Evolutionary conservation across 2,329 filamentous ascomycete genomes (phyloP).

Genomic region (Emericellopsis atlantica): DNA sequence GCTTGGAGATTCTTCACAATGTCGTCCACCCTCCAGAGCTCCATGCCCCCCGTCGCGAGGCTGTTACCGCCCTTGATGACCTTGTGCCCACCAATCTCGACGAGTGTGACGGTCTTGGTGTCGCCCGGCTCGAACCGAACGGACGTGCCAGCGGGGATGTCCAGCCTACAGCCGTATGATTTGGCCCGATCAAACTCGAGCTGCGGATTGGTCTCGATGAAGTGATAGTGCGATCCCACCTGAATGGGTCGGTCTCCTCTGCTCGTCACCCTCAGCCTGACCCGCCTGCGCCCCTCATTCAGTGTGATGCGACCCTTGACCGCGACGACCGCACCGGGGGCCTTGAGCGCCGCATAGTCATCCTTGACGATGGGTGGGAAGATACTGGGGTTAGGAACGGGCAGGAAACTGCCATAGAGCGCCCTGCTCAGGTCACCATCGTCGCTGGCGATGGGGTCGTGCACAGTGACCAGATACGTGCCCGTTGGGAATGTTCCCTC

Average conservation of each 20-base stretch:
- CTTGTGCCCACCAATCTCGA: slow-evolving; percentile 73
- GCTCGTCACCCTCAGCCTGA: slow-evolving; percentile 67
- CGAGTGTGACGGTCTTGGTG: slow-evolving; percentile 76
- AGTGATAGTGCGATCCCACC: slow-evolving; percentile 91
- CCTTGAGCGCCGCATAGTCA: slow-evolving; percentile 54
- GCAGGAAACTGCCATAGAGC: slow-evolving; percentile 83
- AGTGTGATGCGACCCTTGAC: slow-evolving; percentile 50
- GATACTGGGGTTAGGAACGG: slow-evolving; percentile 53
- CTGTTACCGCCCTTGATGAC: slow-evolving; percentile 77
- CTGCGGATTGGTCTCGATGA: slow-evolving; percentile 86
- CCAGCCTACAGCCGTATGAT: slow-evolving; percentile 75
- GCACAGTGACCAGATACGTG: slow-evolving; percentile 89
- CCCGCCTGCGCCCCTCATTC: slow-evolving; percentile 62
- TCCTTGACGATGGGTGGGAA: slow-evolving; percentile 54
- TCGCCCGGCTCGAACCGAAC: slow-evolving; percentile 92
- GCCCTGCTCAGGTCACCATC: slow-evolving; percentile 80
- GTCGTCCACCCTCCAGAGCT: slow-evolving; percentile 46
- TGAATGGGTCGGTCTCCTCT: slow-evolving; percentile 84
- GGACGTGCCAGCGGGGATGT: slow-evolving; percentile 84
- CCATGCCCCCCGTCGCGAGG: slow-evolving; percentile 61
- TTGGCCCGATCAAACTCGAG: slow-evolving; percentile 76
- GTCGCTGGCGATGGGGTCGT: slow-evolving; percentile 75
- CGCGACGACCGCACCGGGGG: slow-evolving; percentile 70
- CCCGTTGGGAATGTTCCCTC: slow-evolving; percentile 87
- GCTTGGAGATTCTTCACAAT: slow-evolving; percentile 56